Conservation (phyloP, 495 filamentous ascomycete genomes). For the Oidiodendron maius region DNA sequence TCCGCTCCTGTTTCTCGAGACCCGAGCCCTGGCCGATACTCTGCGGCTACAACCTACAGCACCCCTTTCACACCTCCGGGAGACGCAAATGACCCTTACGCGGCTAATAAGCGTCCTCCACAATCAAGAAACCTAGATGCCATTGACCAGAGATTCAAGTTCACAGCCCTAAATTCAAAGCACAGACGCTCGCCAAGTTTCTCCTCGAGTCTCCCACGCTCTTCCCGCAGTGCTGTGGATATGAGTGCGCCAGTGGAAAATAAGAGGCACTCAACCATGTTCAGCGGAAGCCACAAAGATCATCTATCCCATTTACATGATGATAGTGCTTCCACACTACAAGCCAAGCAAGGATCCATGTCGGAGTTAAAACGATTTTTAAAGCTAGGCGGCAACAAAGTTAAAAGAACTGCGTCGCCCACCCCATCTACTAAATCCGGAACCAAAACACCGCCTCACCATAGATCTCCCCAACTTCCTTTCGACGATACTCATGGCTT, state of each 20-base stretch:
- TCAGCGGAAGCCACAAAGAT: slow-evolving; percentile 37
- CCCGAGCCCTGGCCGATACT: slow-evolving; percentile 55
- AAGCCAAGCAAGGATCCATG: slow-evolving; percentile 77
- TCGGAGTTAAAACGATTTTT: slow-evolving; percentile 92
- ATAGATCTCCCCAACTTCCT: slow-evolving; percentile 58
- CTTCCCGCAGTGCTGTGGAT: slow-evolving; percentile 23
- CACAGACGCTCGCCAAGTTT: slow-evolving; percentile 31
- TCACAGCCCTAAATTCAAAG: slow-evolving; percentile 47
- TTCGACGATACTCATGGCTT: slow-evolving; percentile 94
- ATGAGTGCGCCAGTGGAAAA: slow-evolving; percentile 19
- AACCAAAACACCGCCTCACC: slow-evolving; percentile 50
- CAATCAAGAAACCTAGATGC: slow-evolving; percentile 59
- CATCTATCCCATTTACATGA: slow-evolving; percentile 45
- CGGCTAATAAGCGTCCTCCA: slow-evolving; percentile 70
- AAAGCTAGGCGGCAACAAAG: slow-evolving; percentile 59
- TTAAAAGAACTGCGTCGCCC: slow-evolving; percentile 61
- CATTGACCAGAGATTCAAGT: slow-evolving; percentile 83
- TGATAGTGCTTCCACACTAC: slow-evolving; percentile 29
- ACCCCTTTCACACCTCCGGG: slow-evolving; percentile 73
- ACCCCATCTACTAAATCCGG: slow-evolving; percentile 43
- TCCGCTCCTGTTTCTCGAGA: slow-evolving; percentile 62
- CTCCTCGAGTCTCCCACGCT: slow-evolving; percentile 36
- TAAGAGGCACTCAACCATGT: slow-evolving; percentile 14
- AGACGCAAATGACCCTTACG: slow-evolving; percentile 84
- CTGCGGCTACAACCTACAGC: slow-evolving; percentile 44